Base-by-base conservation (phyloP, 306 rosid species). In the Crotalaria pallida region DNA sequence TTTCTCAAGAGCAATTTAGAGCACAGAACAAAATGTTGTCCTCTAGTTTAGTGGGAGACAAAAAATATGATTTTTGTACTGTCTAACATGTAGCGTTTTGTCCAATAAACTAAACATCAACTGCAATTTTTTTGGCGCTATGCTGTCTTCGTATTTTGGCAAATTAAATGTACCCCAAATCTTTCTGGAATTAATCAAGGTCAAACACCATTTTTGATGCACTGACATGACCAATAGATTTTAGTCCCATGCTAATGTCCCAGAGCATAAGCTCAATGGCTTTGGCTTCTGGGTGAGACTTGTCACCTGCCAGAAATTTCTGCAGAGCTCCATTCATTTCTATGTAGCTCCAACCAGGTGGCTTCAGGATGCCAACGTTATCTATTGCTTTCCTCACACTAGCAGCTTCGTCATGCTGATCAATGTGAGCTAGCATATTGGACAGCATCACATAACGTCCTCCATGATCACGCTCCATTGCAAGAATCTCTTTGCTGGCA, bases 321-420 rank as follows among this genome's bases (percentile, higher is more conserved):
- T 78, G 81, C 65, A 84, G 65, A 24, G 17, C 56, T 59, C 83
- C 79, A 61, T 83, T 71, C 58, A 74, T 18, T 21, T 84, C 88
- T 59, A 84, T 53, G 48, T 73, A 80, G 75, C 88, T 84, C 83
- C 81, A 81, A 65, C 83, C 88, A 38, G 79, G 69, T 21, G 87
- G 82, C 80, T 84, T 84, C 63, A 71, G 77, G 65, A 84, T 78
- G 47, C 64, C 64, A 41, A 58, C 75, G 18, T 77, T 34, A 64
- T 80, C 77, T 19, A 74, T 74, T 55, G 29, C 74, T 62, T 71
- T 67, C 67, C 88, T 84, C 38, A 61, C 78, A 19, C 55, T 34
- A 24, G 56, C 71, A 59, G 83, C 88, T 72, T 84, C 88, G 3
- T 77, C 88, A 49, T 48, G 80, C 52, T 53, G 78, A 48, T 66